A percentile compares a stretch with the other conserved stretches of the same genome.
Evolutionary conservation across 257 asterid genomes (phyloP).

Genomic region (Capsicum rhomboideum): DNA sequence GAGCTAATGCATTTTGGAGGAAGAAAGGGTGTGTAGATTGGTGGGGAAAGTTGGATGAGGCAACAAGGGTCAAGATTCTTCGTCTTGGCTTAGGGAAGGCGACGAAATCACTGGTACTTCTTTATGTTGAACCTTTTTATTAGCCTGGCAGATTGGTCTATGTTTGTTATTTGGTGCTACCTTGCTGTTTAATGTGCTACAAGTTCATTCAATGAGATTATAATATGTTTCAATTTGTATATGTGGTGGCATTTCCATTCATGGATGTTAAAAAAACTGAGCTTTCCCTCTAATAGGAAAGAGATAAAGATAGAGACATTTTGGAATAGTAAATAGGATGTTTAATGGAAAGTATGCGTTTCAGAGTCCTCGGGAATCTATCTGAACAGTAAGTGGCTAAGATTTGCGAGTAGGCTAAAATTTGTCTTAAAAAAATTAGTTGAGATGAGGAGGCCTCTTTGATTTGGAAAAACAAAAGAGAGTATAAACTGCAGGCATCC

Average conservation of each 20-base stretch:
- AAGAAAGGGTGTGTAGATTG: conserved; percentile 95
- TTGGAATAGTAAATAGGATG: background rate
- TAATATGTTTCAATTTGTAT: background rate
- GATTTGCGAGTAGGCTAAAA: background rate
- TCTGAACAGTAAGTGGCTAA: background rate
- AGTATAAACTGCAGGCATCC: background rate
- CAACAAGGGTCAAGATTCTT: conserved; percentile 48
- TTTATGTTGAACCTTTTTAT: background rate
- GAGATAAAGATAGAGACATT: background rate
- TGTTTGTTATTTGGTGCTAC: background rate
- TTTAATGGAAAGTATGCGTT: background rate
- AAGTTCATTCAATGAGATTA: background rate
- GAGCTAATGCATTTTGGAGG: conserved; percentile 86
- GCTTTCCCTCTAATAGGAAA: background rate
- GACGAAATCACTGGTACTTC: conserved; percentile 64
- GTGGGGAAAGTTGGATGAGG: conserved; percentile 86
- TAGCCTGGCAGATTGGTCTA: background rate
- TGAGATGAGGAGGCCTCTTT: background rate
- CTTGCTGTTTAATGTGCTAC: background rate
- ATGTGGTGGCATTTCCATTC: background rate
- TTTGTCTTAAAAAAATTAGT: background rate
- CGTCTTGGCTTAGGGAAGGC: conserved; percentile 59
- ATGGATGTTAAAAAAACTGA: background rate
- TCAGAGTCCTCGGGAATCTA: background rate
- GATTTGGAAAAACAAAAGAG: background rate